These are phyloP conservation scores for Aspergillus fijiensis DNA, from an alignment of 2,329 filamentous ascomycete species.

Conservation along the genomic window DNA sequence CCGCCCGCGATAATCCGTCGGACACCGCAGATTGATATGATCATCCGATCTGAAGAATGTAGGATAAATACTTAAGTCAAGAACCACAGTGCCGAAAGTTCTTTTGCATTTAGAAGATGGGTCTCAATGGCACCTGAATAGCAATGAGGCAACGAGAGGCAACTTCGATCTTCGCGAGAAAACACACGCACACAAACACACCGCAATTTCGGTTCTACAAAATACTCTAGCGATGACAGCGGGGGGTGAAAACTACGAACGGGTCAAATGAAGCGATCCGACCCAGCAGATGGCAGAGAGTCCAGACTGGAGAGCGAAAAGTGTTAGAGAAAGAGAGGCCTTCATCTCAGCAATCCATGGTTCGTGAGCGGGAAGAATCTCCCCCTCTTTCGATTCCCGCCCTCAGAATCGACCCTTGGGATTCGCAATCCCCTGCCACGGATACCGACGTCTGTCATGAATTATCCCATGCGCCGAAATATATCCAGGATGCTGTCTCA, in stretches of 20 bases:
- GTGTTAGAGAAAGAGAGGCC: not conserved
- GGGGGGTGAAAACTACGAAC: not conserved
- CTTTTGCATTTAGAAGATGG: not conserved
- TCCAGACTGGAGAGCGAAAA: not conserved
- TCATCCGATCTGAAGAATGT: not conserved
- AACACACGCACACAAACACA: not conserved
- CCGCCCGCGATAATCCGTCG: not conserved
- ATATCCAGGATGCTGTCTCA: no score
- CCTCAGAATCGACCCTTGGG: not conserved
- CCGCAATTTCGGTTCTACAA: not conserved
- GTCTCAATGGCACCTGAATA: not conserved
- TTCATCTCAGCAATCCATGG: slow-evolving; percentile 4
- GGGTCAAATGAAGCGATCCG: not conserved
- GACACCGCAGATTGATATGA: not conserved
- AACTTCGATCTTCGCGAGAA: not conserved
- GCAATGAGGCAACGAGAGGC: not conserved
- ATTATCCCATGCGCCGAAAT: no score
- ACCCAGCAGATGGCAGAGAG: slow-evolving; percentile 1
- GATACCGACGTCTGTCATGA: no score
- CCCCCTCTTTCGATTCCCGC: slow-evolving; percentile 4
- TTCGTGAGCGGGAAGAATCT: slow-evolving; percentile 8
- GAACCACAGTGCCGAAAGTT: not conserved
- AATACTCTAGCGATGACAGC: no score
- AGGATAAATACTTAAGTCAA: not conserved
- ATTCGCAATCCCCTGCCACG: not conserved